phyloP scores from a whole-genome alignment of 1,139 yeast genomes.

The Yarrowia galli region DNA sequence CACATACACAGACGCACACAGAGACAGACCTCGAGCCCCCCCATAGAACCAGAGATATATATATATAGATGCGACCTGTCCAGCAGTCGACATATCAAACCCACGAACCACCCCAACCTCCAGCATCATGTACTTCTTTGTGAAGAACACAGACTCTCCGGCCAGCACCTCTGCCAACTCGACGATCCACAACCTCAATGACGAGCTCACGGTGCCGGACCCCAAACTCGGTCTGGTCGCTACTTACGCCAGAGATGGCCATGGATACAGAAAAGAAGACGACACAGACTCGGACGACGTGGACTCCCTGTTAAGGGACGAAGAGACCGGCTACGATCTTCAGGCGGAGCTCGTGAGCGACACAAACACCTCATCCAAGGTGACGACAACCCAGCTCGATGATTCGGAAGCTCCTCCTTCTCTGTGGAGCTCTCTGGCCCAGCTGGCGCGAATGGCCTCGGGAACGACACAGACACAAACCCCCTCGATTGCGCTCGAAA shows the following conservation, averaged over 20 bases:
- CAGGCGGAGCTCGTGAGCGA: background rate
- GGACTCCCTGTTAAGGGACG: conserved; percentile 4
- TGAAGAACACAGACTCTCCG: conserved; percentile 11
- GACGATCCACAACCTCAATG: conserved; percentile 17
- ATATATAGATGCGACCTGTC: no score
- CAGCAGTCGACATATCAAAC: no score
- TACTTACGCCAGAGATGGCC: conserved; percentile 11
- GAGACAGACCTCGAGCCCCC: no score
- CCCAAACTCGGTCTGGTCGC: conserved; percentile 29
- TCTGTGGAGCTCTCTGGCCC: conserved; percentile 15
- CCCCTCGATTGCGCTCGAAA: conserved; percentile 14
- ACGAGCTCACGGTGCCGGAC: conserved; percentile 32
- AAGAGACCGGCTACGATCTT: conserved; percentile 2
- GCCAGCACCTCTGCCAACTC: background rate
- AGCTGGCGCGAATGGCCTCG: conserved; percentile 11
- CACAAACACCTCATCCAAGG: background rate
- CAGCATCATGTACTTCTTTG: conserved; percentile 24
- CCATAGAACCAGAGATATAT: no score
- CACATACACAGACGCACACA: no score
- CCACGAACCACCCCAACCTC: no score
- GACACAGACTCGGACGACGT: conserved; percentile 4
- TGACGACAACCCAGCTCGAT: background rate
- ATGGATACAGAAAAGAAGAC: conserved; percentile 28
- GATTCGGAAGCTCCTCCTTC: background rate
- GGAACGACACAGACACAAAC: background rate